Evolutionary conservation across 257 asterid genomes (phyloP).

Genomic region (Solanum tarapatanum): DNA sequence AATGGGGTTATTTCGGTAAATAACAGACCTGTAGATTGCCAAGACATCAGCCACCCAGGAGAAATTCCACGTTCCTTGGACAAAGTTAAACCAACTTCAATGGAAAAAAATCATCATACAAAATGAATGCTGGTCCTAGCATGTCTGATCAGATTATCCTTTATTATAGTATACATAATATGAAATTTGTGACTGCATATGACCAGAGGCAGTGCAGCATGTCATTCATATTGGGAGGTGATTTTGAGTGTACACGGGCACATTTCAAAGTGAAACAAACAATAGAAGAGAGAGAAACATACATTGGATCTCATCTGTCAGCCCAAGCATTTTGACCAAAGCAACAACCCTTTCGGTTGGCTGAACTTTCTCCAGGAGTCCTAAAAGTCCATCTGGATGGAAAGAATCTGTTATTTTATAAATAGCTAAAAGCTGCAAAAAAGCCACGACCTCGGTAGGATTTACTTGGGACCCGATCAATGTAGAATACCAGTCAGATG

Average conservation of each 20-base stretch:
- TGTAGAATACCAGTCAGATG: background rate
- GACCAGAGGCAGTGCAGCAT: background rate
- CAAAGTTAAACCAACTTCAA: background rate
- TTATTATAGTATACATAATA: background rate
- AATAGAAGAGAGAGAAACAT: background rate
- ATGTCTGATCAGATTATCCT: background rate
- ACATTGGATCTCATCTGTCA: background rate
- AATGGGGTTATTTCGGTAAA: background rate
- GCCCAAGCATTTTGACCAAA: background rate
- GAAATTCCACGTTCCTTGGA: background rate
- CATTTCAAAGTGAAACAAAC: background rate
- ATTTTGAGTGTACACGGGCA: background rate
- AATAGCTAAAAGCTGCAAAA: slow-evolving; percentile 6
- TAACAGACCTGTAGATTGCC: background rate
- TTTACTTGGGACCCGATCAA: background rate
- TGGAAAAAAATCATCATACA: background rate
- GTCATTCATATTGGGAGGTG: background rate
- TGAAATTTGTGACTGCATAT: background rate
- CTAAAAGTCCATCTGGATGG: background rate
- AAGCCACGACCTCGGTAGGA: background rate
- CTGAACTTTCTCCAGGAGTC: background rate
- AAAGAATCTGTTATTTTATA: background rate
- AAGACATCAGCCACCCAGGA: background rate
- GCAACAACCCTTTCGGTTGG: background rate
- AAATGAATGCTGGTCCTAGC: background rate